Evolutionary conservation across 2,329 filamentous ascomycete species (phyloP), one percentile per base, ranked within the genome.

Genomic region (Trichoderma asperellum): DNA sequence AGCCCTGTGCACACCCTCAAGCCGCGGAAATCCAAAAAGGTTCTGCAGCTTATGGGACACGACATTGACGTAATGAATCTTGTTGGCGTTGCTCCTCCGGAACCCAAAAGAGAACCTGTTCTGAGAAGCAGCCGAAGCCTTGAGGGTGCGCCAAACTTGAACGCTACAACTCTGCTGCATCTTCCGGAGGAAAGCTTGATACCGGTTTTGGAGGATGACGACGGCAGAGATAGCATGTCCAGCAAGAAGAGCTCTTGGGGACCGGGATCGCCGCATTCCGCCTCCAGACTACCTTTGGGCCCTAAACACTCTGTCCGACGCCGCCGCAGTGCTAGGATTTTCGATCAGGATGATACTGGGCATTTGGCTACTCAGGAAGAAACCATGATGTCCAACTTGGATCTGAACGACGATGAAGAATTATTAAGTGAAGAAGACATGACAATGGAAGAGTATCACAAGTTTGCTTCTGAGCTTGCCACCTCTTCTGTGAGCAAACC

Each of bases 31-130:
- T 77, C 77, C 0, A 75, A 76, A 55, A 84, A 84, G 74, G 76
- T 83, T 53, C 76, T 78, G 40, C 80, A 83, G 72, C 76, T 84
- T 16, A 83, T 76, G 5, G 83, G 82, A 1, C 75, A 80, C 34
- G 79, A 81, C 52, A 56, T 83, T n/a, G 75, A 77, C 58, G 70
- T 77, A 21, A 70, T 70, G 72, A 69, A 73, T 24, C 24, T 40
- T 14, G 43, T 18, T n/a, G 69, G 56, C 24, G 12, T 18, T 24
- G 21, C 24, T 40, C 27, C 68, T 18, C 29, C 24, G 1, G 53
- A 56, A 18, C 10, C 29, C 34, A 47, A 70, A 10, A 61, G 49
- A 12, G 57, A 70, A 29, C 18, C 11, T 7, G 27, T 49, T 1
- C 2, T 40, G 35, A 29, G 63, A 58, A 58, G 66, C 47, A 61